A percentile compares a stretch with the other conserved stretches of the same genome.
phyloP scores from a whole-genome alignment of 2,329 filamentous ascomycete species.

The Pestalotiopsis sp. region DNA sequence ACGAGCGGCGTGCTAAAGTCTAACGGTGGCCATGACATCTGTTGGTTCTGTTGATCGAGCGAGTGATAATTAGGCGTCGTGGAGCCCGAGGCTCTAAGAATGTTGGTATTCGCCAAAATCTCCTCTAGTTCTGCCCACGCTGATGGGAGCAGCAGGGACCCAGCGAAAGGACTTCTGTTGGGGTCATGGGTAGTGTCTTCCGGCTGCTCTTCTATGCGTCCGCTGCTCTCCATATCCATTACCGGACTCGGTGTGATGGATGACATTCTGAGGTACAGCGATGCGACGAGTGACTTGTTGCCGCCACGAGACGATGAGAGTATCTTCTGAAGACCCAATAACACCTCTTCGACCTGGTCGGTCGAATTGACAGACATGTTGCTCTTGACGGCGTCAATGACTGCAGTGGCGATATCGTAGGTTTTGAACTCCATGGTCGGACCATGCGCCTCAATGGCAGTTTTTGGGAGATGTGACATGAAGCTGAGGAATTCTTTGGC shows the following conservation, averaged over 20 bases:
- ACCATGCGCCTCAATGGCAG: conserved; percentile 52
- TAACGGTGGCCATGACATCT: conserved; percentile 17
- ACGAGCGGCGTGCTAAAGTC: conserved; percentile 17
- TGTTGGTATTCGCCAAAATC: conserved; percentile 9
- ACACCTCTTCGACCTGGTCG: conserved; percentile 36
- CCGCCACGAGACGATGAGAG: conserved; percentile 45
- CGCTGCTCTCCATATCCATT: background rate
- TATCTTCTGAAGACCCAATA: conserved; percentile 40
- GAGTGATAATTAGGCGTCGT: conserved; percentile 14
- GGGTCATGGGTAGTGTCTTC: conserved; percentile 1
- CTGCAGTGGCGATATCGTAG: conserved; percentile 48
- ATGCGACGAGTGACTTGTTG: conserved; percentile 40
- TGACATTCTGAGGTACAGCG: conserved; percentile 18
- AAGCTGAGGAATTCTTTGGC: conserved; percentile 47
- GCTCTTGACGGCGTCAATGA: conserved; percentile 41
- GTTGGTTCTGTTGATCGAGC: conserved; percentile 15
- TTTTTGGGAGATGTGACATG: conserved; percentile 44
- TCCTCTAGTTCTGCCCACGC: conserved; percentile 19
- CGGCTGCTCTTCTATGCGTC: conserved; percentile 11
- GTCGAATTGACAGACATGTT: conserved; percentile 21
- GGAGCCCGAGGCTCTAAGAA: conserved; percentile 11
- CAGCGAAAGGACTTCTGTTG: background rate
- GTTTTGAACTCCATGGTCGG: conserved; percentile 52
- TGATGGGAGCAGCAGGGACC: conserved; percentile 7
- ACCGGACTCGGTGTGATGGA: conserved; percentile 3